Evolutionary conservation across 1,139 yeast genomes (phyloP), one percentile per base, ranked within the genome.

Genomic region (Debaryomyces fabryi): DNA sequence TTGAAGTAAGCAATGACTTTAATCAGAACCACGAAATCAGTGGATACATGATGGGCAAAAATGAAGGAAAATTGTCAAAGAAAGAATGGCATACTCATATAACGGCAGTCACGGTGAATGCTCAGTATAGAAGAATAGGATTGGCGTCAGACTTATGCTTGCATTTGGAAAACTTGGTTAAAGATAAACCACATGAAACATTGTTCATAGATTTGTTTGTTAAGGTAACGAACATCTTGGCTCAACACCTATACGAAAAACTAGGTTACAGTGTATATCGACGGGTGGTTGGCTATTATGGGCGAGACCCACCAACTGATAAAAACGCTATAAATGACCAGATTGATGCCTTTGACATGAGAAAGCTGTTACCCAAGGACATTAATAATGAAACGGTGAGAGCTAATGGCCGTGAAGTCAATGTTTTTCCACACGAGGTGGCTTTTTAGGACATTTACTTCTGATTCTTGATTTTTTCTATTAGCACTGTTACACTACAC

Each of bases 31-130:
- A 62, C 27, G 71, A 70, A 41, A 74, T 81, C 18, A 81, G 86
- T 42, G 95, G 93, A 0, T 87, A 87, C 60, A 85, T 95, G 96
- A 85, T 95, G 82, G 99, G 96, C n/a, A 95, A 95, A 67, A 86
- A 96, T 3, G 99, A 95, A 66, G 99, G 99, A 1, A 60, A 69
- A 47, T 53, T 74, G 36, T 71, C 74, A 20, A 82, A 78, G 15
- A 81, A 78, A 47, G 96, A 91, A 55, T 93, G 97, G 96, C 99
- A 95, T 62, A 83, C 96, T 0, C 99, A 95, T 66, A 91, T 95
- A 49, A 91, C 98, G 0, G 99, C 99, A 0, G 97, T 95, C 2
- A 91, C 99, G 0, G 87, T 95, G 0, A 87, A 87, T 52, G 85
- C 88, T 23, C 85, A 83, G 47, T 92, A 87, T 61, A 74, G 99